phyloP scores from a whole-genome alignment of 495 filamentous ascomycete species.

The Trichoderma gamsii region DNA sequence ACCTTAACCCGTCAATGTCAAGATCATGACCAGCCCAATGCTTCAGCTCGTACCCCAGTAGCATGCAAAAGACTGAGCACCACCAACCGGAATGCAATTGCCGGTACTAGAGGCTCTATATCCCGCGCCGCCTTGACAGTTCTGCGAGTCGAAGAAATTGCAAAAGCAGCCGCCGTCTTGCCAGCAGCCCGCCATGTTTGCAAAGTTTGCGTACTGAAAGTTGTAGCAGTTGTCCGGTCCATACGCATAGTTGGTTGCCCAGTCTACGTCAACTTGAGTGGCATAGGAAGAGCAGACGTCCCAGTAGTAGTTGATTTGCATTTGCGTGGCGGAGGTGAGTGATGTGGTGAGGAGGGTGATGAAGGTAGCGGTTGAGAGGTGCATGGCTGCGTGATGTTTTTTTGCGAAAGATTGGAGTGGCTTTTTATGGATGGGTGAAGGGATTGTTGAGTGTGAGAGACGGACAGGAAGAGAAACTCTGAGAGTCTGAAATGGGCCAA shows the following conservation, averaged over 20 bases:
- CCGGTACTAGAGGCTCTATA: no score
- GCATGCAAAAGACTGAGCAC: no score
- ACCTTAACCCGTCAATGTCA: no score
- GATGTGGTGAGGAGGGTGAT: background rate
- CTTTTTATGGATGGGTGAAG: background rate
- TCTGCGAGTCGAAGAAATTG: background rate
- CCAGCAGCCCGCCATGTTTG: background rate
- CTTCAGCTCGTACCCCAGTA: no score
- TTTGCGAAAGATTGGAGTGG: no score
- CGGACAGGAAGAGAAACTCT: no score
- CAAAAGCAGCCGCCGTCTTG: background rate
- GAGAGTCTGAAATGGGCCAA: background rate
- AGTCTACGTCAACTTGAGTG: background rate
- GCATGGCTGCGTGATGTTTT: no score
- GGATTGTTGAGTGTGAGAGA: background rate
- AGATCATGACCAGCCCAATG: no score
- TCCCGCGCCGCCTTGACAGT: background rate
- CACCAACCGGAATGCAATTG: no score
- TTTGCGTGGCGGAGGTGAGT: background rate
- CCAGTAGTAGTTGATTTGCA: background rate
- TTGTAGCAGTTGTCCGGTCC: background rate
- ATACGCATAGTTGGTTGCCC: background rate
- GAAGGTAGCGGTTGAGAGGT: no score
- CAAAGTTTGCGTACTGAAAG: background rate
- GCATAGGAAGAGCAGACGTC: background rate